Conservation (phyloP, 1,284 basidiomycete species). For the Paramarasmius palmivorus region DNA sequence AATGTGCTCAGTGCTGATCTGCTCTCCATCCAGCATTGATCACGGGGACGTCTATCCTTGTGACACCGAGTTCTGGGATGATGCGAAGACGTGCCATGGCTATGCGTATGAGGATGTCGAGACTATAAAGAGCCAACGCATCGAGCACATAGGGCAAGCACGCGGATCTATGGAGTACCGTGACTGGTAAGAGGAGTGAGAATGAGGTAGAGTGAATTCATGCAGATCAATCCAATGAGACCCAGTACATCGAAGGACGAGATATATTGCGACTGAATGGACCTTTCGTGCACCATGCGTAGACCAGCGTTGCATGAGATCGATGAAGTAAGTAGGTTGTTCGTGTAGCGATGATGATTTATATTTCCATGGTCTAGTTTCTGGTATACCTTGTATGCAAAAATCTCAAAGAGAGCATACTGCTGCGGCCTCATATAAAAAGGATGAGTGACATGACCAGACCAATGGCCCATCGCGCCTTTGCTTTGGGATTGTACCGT, state of each 20-base stretch:
- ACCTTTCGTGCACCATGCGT: conserved; percentile 53
- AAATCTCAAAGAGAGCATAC: too few relatives aligned
- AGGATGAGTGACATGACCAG: too few relatives aligned
- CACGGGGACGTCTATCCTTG: conserved; percentile 56
- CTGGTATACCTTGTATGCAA: too few relatives aligned
- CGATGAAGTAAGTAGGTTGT: too few relatives aligned
- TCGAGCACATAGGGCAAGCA: conserved; percentile 51
- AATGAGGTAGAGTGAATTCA: conserved; percentile 55
- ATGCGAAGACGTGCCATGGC: conserved; percentile 61
- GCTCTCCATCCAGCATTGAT: conserved; percentile 78
- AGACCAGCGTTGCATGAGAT: too few relatives aligned
- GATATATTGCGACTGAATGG: conserved; percentile 36
- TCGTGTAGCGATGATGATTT: too few relatives aligned
- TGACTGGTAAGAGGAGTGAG: conserved; percentile 43
- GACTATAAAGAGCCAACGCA: conserved; percentile 54
- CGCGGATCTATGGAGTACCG: conserved; percentile 42
- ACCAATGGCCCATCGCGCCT: too few relatives aligned
- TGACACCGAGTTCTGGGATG: conserved; percentile 56
- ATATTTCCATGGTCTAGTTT: too few relatives aligned
- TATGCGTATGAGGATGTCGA: conserved; percentile 66
- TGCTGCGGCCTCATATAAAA: too few relatives aligned
- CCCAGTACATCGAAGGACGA: conserved; percentile 40
- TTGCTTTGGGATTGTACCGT: too few relatives aligned
- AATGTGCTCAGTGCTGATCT: conserved; percentile 74
- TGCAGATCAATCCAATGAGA: conserved; percentile 46